These are phyloP conservation scores for Trichosporon ovoides DNA, from an alignment of 1,284 basidiomycete species.

Conservation along the genomic window DNA sequence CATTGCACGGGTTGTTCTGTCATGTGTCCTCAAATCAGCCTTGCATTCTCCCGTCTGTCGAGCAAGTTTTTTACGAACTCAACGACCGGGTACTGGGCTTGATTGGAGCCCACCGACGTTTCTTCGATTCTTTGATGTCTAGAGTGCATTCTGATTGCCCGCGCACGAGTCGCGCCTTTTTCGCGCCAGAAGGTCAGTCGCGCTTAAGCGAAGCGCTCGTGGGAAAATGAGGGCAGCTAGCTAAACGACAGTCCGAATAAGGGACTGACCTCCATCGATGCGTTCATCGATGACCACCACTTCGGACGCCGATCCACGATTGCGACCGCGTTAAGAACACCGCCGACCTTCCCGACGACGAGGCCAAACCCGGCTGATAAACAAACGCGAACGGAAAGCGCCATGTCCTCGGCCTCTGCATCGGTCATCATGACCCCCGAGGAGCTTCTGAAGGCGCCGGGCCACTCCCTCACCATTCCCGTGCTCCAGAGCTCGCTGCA, in stretches of 20 bases:
- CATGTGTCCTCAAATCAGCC: background rate
- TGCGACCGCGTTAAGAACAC: background rate
- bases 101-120: no score
- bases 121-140: no score
- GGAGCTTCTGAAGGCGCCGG: conserved; percentile 9
- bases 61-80: no score
- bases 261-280: background rate
- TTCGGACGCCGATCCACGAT: background rate
- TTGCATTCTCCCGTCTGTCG: no score
- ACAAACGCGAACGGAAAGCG: background rate
- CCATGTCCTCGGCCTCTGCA: conserved; percentile 7
- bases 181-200: background rate
- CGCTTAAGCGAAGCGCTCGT: background rate
- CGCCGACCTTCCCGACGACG: background rate
- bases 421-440: conserved; percentile 6
- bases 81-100: no score
- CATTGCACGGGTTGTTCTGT: background rate
- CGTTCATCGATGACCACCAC: conserved; percentile 5
- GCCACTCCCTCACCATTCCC: conserved; percentile 1
- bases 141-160: no score
- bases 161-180: no score
- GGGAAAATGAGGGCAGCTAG: background rate
- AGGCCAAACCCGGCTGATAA: background rate
- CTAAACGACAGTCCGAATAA: background rate
- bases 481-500: conserved; percentile 8